Conservation (phyloP, 805 yeast genomes). For the Ogataea parapolymorpha region DNA sequence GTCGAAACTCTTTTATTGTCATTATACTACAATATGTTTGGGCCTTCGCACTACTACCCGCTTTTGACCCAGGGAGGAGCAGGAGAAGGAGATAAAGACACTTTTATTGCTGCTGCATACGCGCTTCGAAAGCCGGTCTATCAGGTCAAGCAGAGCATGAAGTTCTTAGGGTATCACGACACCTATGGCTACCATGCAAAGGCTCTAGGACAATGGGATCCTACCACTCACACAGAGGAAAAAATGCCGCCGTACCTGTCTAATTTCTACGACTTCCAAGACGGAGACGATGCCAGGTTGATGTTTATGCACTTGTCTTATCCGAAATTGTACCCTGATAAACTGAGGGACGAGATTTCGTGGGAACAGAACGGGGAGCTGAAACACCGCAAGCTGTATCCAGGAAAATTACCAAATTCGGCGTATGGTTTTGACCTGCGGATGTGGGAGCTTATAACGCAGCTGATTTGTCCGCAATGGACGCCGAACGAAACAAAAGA, state of each 20-base stretch:
- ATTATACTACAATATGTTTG: constrained; percentile 60
- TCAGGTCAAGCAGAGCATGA: constrained; percentile 52
- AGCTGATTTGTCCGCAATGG: constrained; percentile 32
- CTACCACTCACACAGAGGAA: constrained; percentile 35
- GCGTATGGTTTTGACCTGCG: constrained; percentile 39
- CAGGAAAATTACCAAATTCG: constrained; percentile 22
- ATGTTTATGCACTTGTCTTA: constrained; percentile 59
- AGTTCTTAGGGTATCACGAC: constrained; percentile 49
- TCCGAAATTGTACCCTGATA: constrained; percentile 45
- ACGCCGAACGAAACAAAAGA: constrained; percentile 9
- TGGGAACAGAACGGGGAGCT: constrained; percentile 8
- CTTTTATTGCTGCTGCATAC: constrained; percentile 67
- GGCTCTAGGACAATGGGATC: constrained; percentile 43
- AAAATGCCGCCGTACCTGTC: constrained; percentile 1
- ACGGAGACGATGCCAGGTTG: constrained; percentile 23
- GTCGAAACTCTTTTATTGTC: constrained; percentile 52
- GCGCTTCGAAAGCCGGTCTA: constrained; percentile 28
- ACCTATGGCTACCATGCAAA: constrained; percentile 35
- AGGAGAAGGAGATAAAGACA: constrained; percentile 80
- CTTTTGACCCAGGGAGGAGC: constrained; percentile 67
- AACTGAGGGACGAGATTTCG: constrained; percentile 19
- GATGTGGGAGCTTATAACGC: constrained; percentile 38
- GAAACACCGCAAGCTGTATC: constrained; percentile 34
- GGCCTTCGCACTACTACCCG: constrained; percentile 64
- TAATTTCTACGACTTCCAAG: constrained; percentile 32